phyloP scores from a whole-genome alignment of 768 basidiomycete genomes.

The Cystofilobasidium ferigula region DNA sequence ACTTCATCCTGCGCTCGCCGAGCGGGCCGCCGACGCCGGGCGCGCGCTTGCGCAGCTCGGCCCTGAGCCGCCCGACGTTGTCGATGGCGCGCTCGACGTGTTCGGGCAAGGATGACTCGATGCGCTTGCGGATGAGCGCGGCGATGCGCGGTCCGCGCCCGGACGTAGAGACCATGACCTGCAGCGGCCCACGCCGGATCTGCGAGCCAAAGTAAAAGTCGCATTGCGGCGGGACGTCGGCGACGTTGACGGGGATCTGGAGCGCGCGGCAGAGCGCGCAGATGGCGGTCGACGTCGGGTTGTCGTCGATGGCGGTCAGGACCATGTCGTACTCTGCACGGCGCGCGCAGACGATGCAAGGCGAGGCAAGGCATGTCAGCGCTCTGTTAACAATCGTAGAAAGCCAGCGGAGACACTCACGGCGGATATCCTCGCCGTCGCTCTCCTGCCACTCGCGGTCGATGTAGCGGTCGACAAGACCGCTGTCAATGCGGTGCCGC shows the following conservation, averaged over 20 bases:
- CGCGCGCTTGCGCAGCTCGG: conserved; percentile 61
- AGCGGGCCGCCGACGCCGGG: conserved; percentile 70
- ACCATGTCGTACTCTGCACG: conserved; percentile 60
- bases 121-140: conserved; percentile 59
- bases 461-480: conserved; percentile 10
- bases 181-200: conserved; percentile 76
- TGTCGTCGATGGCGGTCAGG: conserved; percentile 83
- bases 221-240: conserved; percentile 75
- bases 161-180: conserved; percentile 91
- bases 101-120: conserved; percentile 59
- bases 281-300: conserved; percentile 59
- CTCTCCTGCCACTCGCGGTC: conserved; percentile 21
- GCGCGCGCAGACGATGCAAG: not conserved
- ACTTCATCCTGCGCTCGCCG: conserved; percentile 72
- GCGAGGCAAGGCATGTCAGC: not conserved
- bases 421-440: not conserved
- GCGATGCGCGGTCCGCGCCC: conserved; percentile 87
- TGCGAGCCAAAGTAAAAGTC: conserved; percentile 98
- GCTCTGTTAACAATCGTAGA: not conserved
- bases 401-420: not conserved
- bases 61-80: conserved; percentile 63
- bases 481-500: conserved; percentile 35
- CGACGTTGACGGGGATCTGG: conserved; percentile 83
- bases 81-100: conserved; percentile 66
- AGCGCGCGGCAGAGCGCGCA: conserved; percentile 54